Evolutionary conservation across 768 basidiomycete genomes (phyloP).

Genomic region (Russula abietina): DNA sequence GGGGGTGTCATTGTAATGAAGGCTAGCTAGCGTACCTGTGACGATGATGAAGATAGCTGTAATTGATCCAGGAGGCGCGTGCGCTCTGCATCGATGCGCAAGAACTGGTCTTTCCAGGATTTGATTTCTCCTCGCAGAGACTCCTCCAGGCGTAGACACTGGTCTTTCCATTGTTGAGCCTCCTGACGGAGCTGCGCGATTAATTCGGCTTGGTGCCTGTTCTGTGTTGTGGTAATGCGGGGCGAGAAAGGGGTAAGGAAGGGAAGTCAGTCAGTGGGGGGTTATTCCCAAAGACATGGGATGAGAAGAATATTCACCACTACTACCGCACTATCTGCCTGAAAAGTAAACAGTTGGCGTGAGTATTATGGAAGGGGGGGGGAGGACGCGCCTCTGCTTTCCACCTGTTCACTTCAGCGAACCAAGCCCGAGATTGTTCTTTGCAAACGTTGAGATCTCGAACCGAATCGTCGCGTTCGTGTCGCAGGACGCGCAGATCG

Average conservation of each 20-base stretch:
- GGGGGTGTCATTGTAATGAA: background rate
- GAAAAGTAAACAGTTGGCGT: background rate
- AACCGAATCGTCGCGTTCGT: conserved; percentile 23
- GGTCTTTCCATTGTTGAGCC: conserved; percentile 66
- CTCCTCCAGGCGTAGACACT: conserved; percentile 45
- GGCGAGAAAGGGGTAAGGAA: background rate
- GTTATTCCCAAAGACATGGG: background rate
- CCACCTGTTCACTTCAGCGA: conserved; percentile 21
- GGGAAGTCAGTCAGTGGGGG: background rate
- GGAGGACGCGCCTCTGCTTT: conserved; percentile 21
- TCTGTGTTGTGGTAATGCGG: conserved; percentile 38
- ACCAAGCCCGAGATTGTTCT: conserved; percentile 14
- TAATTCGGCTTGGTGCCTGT: conserved; percentile 53
- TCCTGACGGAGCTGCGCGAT: conserved; percentile 60
- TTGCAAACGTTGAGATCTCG: conserved; percentile 11
- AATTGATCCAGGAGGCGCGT: conserved; percentile 49
- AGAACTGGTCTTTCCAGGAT: conserved; percentile 78
- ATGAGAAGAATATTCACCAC: background rate
- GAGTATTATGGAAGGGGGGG: background rate
- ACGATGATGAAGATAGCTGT: conserved; percentile 36
- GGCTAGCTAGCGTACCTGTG: conserved; percentile 6
- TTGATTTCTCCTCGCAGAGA: conserved; percentile 44
- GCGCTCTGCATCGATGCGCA: conserved; percentile 66
- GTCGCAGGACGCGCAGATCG: conserved; percentile 17
- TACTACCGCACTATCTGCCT: conserved; percentile 13